phyloP scores from a whole-genome alignment of 148 eudicot genomes.

The Rhododendron williamsianum region DNA sequence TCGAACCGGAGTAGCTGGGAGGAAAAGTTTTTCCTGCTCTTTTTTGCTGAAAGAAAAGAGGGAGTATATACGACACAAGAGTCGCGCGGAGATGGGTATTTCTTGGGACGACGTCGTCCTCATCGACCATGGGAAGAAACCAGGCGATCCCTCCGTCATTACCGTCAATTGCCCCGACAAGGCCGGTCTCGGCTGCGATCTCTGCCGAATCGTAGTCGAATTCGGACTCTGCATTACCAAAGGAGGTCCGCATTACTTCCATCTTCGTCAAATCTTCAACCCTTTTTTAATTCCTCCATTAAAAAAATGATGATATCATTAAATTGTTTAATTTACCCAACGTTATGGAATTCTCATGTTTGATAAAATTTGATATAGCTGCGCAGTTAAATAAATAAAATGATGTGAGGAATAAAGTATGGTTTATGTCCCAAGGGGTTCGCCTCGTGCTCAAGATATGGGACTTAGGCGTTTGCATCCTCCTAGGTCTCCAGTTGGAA shows the following conservation, averaged over 20 bases:
- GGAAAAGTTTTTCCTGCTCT: not conserved
- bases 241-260: slow-evolving; percentile 39
- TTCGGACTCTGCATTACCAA: slow-evolving; percentile 64
- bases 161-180: slow-evolving; percentile 81
- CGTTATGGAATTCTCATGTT: not conserved
- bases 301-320: too few species aligned
- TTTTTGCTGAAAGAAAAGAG: not conserved
- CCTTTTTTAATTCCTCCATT: not conserved
- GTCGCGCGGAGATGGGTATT: slow-evolving; percentile 34
- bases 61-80: not conserved
- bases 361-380: not conserved
- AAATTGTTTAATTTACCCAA: too few species aligned
- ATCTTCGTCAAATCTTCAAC: not conserved
- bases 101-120: slow-evolving; percentile 59
- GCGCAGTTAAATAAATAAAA: not conserved
- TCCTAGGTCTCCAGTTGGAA: too few species aligned
- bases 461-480: not conserved
- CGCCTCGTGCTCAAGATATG: not conserved
- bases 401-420: not conserved
- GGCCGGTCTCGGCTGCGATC: slow-evolving; percentile 70
- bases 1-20: not conserved
- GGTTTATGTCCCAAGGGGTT: not conserved
- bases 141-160: slow-evolving; percentile 49
- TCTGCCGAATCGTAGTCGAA: slow-evolving; percentile 64
- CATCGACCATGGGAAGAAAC: slow-evolving; percentile 42